Evolutionary conservation across 768 basidiomycete genomes (phyloP), one percentile per base, ranked within the genome.

Genomic region (Lepiota subincarnata): DNA sequence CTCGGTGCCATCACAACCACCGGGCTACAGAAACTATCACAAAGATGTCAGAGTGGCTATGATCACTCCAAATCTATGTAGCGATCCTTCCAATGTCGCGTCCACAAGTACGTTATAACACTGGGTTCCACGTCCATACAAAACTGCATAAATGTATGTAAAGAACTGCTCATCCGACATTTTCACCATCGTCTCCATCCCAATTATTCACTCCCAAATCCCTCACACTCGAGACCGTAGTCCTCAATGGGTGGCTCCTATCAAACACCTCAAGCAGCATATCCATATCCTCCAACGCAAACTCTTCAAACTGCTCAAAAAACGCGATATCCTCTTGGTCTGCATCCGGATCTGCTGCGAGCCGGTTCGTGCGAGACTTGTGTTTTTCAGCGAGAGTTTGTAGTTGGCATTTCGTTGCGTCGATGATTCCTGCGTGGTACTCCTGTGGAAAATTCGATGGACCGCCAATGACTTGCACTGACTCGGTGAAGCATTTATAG

Each of bases 251-350:
- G 66, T 89, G 84, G 42, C 76, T 76, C 20, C 67, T 57, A 58
- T 89, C 84, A 51, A 91, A 70, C 55, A 71, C 57, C 39, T 60
- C 57, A 49, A 89, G 61, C 68, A 86, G 73, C 74, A 81, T 85
- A 41, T 70, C 77, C 83, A 91, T 89, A 64, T 90, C 89, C 64
- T 90, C 88, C 58, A 90, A 64, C 59, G 83, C 86, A 62, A 86
- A 89, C 52, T 88, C 88, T 65, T 90, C 89, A 70, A 90, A 84
- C 73, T 92, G 89, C 66, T 92, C 87, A 36, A 88, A 63, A 49
- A 90, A 64, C 64, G 79, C 79, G 59, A 88, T 68, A 57, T 91
- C 88, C 57, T 90, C 87, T 53, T 72, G 70, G 47, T 89, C 86
- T 50, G 57, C 68, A 52, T 69, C 71, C 3, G 44, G 44, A 24